These are phyloP conservation scores for Rhynchospora breviuscula DNA, from an alignment of 176 grass and related monocot genomes.

Conservation along the genomic window DNA sequence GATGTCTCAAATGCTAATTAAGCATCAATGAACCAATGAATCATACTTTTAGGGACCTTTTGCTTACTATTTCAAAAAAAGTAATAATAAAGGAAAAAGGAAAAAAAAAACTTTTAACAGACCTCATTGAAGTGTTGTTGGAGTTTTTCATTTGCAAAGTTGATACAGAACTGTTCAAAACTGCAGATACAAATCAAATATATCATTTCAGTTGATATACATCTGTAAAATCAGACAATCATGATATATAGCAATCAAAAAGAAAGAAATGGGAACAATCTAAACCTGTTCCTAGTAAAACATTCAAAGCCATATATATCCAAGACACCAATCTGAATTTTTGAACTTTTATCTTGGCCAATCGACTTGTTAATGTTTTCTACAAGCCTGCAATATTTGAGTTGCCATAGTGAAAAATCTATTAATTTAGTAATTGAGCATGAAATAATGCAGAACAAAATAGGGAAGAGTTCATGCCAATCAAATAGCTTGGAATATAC, in stretches of 20 bases:
- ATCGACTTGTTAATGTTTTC: slow-evolving; percentile 99
- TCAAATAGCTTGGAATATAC: slow-evolving; percentile 95
- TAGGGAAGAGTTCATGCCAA: slow-evolving; percentile 51
- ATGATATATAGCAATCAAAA: slow-evolving; percentile 9
- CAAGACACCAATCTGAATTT: slow-evolving; percentile 93
- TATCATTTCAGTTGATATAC: background rate
- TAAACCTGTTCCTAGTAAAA: slow-evolving; percentile 91
- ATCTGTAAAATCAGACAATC: background rate
- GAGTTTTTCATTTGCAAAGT: slow-evolving; percentile 99
- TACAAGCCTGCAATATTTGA: slow-evolving; percentile 66
- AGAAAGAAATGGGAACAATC: background rate
- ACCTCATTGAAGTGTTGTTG: slow-evolving; percentile 99
- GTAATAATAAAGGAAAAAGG: background rate
- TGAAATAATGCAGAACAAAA: slow-evolving; percentile 5
- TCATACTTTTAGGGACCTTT: background rate
- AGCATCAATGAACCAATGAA: slow-evolving; percentile 2
- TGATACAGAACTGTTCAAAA: slow-evolving; percentile 99
- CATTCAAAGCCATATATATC: slow-evolving; percentile 99
- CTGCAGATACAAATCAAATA: slow-evolving; percentile 40
- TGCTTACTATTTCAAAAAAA: background rate
- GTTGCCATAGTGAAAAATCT: background rate
- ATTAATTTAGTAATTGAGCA: slow-evolving; percentile 15
- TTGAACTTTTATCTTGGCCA: slow-evolving; percentile 88
- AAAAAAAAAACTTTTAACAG: background rate
- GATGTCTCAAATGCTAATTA: background rate